These are phyloP conservation scores for Trichoderma sp. DNA, from an alignment of 2,329 filamentous ascomycete species.

Conservation along the genomic window DNA sequence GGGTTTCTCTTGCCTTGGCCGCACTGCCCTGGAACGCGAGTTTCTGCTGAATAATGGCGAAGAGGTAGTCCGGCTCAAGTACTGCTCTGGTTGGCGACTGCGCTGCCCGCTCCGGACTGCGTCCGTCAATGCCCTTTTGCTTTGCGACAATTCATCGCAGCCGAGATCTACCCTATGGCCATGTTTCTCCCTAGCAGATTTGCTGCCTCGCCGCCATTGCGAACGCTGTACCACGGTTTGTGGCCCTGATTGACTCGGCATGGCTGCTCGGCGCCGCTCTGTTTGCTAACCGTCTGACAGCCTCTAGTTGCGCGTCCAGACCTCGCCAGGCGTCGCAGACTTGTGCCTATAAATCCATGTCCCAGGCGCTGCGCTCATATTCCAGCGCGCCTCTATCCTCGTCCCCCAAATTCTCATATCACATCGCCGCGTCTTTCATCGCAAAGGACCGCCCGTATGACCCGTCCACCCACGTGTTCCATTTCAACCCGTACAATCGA, in stretches of 20 bases:
- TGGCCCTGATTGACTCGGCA: neutral
- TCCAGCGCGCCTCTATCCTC: slow-evolving; percentile 36
- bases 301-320: slow-evolving; percentile 6
- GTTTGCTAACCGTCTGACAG: slow-evolving; percentile 7
- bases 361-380: slow-evolving; percentile 16
- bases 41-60: slow-evolving; percentile 13
- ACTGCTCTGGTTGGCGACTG: slow-evolving; percentile 21
- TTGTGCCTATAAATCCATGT: neutral
- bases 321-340: slow-evolving; percentile 28
- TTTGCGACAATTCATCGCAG: slow-evolving; percentile 25
- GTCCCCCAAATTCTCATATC: slow-evolving; percentile 61
- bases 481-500: slow-evolving; percentile 69
- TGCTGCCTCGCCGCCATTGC: slow-evolving; percentile 32
- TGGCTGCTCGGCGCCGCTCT: neutral
- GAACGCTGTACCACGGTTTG: slow-evolving; percentile 28
- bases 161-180: slow-evolving; percentile 29
- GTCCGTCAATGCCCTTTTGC: slow-evolving; percentile 2
- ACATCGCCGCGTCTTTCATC: slow-evolving; percentile 74
- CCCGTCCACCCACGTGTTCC: slow-evolving; percentile 69
- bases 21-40: neutral
- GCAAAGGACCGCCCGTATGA: slow-evolving; percentile 72
- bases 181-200: slow-evolving; percentile 31
- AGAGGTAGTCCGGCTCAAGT: slow-evolving; percentile 9
- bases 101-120: slow-evolving; percentile 17
- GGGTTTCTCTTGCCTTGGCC: neutral